A percentile compares a stretch with the other conserved stretches of the same genome.
phyloP scores from a whole-genome alignment of 352 stramenopile species.

The Phytophthora megakarya region DNA sequence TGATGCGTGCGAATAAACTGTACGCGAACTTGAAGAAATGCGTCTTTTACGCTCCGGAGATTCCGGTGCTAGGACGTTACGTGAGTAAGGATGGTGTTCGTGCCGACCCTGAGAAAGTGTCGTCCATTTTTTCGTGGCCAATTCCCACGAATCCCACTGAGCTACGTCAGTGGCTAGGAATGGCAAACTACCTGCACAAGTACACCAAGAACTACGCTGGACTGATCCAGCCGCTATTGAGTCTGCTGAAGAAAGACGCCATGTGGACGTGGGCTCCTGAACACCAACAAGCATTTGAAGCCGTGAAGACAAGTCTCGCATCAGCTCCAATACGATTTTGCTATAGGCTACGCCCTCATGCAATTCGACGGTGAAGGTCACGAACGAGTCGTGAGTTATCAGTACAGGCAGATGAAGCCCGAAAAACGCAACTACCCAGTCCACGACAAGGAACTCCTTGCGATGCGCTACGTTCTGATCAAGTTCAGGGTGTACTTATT shows the following conservation, averaged over 20 bases:
- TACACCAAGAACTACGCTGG: constrained; percentile 2
- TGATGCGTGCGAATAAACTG: constrained; percentile 26
- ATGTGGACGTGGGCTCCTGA: too few species aligned
- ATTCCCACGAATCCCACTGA: constrained; percentile 7
- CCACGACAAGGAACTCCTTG: neutral
- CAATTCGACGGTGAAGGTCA: constrained; percentile 6
- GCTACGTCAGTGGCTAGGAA: constrained; percentile 17
- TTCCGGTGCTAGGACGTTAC: too few species aligned
- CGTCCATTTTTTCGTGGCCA: too few species aligned
- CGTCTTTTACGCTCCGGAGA: too few species aligned
- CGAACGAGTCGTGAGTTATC: constrained; percentile 4
- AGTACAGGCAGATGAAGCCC: constrained; percentile 3
- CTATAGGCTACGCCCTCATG: neutral
- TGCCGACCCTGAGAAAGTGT: too few species aligned
- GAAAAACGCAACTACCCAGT: neutral
- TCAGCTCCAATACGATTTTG: neutral
- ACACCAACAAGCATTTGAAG: too few species aligned
- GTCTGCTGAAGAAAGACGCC: neutral
- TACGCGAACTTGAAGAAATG: constrained; percentile 19
- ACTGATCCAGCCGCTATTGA: too few species aligned
- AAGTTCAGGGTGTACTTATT: constrained; percentile 7
- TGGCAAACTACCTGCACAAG: constrained; percentile 32
- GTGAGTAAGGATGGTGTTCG: too few species aligned
- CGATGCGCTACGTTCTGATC: constrained; percentile 6
- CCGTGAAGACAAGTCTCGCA: too few species aligned